Evolutionary conservation across 371 early-diverging fungal genomes (phyloP).

Genomic region (Umbelopsis sp.): DNA sequence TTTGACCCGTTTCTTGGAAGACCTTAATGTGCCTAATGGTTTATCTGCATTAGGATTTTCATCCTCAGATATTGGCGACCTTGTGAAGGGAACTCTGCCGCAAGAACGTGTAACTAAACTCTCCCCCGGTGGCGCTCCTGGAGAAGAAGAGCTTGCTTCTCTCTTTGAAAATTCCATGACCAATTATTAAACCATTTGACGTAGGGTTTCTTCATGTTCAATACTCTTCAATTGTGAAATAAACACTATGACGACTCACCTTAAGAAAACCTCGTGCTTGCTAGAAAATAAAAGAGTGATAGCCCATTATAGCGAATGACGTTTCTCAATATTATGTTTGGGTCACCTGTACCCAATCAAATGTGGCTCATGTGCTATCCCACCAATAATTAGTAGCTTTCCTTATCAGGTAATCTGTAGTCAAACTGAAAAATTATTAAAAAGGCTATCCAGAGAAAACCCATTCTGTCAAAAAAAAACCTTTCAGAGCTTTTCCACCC

Average conservation of each 20-base stretch:
- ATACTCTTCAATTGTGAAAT: not conserved
- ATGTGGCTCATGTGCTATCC: constrained; percentile 5
- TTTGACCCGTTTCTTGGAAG: constrained; percentile 73
- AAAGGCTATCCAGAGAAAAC: not conserved
- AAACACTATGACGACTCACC: constrained; percentile 6
- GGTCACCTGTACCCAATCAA: constrained; percentile 15
- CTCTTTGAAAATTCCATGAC: constrained; percentile 74
- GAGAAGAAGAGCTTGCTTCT: constrained; percentile 64
- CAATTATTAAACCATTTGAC: constrained; percentile 51
- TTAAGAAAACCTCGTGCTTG: not conserved
- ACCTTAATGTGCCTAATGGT: constrained; percentile 84
- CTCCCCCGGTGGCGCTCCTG: constrained; percentile 76
- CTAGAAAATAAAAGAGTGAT: not conserved
- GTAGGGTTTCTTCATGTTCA: not conserved
- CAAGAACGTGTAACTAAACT: constrained; percentile 93
- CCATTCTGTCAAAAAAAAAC: not conserved
- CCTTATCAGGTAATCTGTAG: not conserved
- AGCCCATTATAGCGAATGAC: not conserved
- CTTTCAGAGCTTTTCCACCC: not conserved
- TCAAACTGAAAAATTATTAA: not conserved
- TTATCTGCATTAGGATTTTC: constrained; percentile 81
- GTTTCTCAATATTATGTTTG: not conserved
- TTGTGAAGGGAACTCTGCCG: constrained; percentile 88
- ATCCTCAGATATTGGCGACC: constrained; percentile 65
- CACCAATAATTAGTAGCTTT: not conserved